phyloP scores from a whole-genome alignment of 805 yeast genomes.

The Myxozyma nipponensis region DNA sequence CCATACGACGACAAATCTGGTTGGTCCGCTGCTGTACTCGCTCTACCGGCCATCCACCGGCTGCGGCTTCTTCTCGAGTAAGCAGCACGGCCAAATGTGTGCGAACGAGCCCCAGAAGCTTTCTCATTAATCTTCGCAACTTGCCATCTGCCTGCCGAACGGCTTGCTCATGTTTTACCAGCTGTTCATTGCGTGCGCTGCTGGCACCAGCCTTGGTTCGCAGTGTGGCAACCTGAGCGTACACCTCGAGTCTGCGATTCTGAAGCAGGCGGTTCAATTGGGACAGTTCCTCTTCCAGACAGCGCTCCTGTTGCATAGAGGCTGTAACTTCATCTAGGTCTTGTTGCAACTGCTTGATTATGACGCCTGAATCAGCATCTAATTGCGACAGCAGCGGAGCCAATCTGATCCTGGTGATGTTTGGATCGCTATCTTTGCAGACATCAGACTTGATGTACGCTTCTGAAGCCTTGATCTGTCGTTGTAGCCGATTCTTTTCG shows the following conservation, averaged over 20 bases:
- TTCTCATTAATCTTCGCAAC: constrained; percentile 6
- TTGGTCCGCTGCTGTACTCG: too few relatives aligned
- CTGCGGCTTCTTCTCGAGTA: constrained; percentile 20
- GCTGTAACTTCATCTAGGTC: neutral
- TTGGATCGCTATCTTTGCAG: neutral
- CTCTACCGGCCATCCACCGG: constrained; percentile 20
- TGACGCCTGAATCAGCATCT: neutral
- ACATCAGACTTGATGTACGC: neutral
- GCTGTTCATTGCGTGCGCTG: too few relatives aligned
- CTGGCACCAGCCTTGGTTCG: neutral
- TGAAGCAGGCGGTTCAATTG: constrained; percentile 4
- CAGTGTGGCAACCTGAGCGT: neutral
- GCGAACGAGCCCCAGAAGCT: constrained; percentile 9
- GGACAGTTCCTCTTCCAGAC: neutral
- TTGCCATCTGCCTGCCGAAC: neutral
- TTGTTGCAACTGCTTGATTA: constrained; percentile 4
- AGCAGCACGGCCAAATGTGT: constrained; percentile 6
- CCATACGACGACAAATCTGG: neutral
- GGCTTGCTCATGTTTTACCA: neutral
- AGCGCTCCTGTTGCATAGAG: constrained; percentile 1
- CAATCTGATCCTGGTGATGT: neutral
- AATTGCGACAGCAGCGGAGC: constrained; percentile 1
- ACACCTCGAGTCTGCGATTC: neutral
- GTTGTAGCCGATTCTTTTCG: neutral
- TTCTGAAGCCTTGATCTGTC: neutral